Percentiles rank a stretch among this genome's conserved stretches.
Conservation (phyloP, 352 stramenopile genomes). For the Globisporangium perplexum region DNA sequence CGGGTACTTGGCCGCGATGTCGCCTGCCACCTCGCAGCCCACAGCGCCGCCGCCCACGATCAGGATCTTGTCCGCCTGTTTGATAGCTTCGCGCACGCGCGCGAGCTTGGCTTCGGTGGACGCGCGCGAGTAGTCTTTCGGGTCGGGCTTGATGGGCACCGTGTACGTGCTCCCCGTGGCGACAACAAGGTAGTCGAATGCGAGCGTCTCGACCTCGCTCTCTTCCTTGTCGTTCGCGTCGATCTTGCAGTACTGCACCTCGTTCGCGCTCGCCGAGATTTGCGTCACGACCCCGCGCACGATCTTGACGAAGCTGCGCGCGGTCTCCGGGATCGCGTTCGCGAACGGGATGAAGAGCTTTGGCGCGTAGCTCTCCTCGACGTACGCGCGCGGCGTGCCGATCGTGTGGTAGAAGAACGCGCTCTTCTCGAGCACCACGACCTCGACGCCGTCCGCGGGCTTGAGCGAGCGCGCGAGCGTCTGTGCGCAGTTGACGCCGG, state of each 20-base stretch:
- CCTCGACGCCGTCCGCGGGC: conserved; percentile 31
- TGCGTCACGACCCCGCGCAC: conserved; percentile 24
- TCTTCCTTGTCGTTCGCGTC: conserved; percentile 23
- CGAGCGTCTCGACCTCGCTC: conserved; percentile 22
- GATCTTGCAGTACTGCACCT: too few relatives aligned
- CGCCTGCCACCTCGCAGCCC: conserved; percentile 44
- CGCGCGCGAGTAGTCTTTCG: conserved; percentile 15
- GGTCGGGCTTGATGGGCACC: conserved; percentile 45
- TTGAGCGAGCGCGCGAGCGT: too few relatives aligned
- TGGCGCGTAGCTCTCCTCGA: conserved; percentile 31
- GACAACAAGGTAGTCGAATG: conserved; percentile 57
- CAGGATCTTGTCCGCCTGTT: conserved; percentile 35
- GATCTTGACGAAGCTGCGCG: too few relatives aligned
- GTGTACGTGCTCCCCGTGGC: conserved; percentile 58
- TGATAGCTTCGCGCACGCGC: conserved; percentile 25
- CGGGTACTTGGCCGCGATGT: conserved; percentile 38
- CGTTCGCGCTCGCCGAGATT: too few relatives aligned
- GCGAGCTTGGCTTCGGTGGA: conserved; percentile 24
- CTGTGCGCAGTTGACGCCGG: too few relatives aligned
- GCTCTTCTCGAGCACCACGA: conserved; percentile 56
- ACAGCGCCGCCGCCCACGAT: conserved; percentile 49
- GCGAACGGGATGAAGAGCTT: conserved; percentile 60
- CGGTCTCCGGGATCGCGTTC: too few relatives aligned
- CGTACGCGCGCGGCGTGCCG: conserved; percentile 32
- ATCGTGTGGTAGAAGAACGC: conserved; percentile 45